Percentiles rank a stretch among this genome's conserved stretches.
phyloP scores from a whole-genome alignment of 2,329 filamentous ascomycete species.

The Delphinella strobiligena region DNA sequence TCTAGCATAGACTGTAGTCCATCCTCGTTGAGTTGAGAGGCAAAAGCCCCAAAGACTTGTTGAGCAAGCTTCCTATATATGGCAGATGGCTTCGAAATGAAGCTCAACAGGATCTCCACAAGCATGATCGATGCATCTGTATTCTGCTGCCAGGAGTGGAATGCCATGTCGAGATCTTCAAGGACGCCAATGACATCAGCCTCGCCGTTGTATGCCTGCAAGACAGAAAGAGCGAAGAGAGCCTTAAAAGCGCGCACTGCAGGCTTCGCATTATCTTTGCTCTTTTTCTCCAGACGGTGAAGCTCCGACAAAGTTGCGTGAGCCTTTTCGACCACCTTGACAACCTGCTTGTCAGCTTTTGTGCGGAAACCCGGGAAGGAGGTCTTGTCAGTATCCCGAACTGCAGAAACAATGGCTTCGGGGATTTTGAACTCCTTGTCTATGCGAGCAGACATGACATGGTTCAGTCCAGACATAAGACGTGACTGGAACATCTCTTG shows the following conservation, averaged over 20 bases:
- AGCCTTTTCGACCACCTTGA: slow-evolving; percentile 14
- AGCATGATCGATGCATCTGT: slow-evolving; percentile 50
- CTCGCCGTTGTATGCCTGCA: slow-evolving; percentile 85
- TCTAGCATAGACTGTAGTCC: slow-evolving; percentile 57
- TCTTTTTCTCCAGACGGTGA: slow-evolving; percentile 15
- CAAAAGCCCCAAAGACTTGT: slow-evolving; percentile 78
- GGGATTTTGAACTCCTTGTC: slow-evolving; percentile 6
- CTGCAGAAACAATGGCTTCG: slow-evolving; percentile 1
- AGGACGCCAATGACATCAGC: slow-evolving; percentile 73
- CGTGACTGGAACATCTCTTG: slow-evolving; percentile 42
- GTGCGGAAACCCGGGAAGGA: slow-evolving; percentile 2
- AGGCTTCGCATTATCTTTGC: slow-evolving; percentile 22
- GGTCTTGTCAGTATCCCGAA: slow-evolving; percentile 1
- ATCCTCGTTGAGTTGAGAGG: slow-evolving; percentile 57
- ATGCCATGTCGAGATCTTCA: slow-evolving; percentile 68
- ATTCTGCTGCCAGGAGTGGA: slow-evolving; percentile 44
- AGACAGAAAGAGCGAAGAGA: slow-evolving; percentile 69
- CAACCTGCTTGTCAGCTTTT: slow-evolving; percentile 7
- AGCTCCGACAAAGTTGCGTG: slow-evolving; percentile 13
- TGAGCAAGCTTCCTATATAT: slow-evolving; percentile 78
- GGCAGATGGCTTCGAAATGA: slow-evolving; percentile 73
- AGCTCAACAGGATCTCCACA: slow-evolving; percentile 80
- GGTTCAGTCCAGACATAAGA: slow-evolving; percentile 42
- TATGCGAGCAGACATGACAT: slow-evolving; percentile 26
- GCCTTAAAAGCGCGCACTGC: slow-evolving; percentile 58